Base-by-base conservation (phyloP, 306 rosid species). In the Abrus pulchellus region DNA sequence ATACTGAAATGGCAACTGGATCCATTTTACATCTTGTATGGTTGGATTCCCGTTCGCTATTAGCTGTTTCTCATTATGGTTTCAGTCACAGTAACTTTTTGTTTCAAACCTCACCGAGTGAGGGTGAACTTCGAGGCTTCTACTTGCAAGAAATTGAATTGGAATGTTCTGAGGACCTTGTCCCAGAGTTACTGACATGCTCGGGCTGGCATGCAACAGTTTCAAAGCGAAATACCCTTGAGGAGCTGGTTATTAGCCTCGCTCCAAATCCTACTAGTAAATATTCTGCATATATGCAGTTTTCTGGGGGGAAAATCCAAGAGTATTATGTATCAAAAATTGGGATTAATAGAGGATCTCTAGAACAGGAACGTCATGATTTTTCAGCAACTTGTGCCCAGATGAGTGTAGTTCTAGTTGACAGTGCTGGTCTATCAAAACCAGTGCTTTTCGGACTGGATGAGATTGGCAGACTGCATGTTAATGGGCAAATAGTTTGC, bases 121-220 rank as follows among this genome's bases (percentile, higher is more conserved):
- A 82, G 55, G 91, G 81, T 55, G 85, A 69, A 47, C 83, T 80
- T 76, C 82, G 6, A 14, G 94, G 97, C 59, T 93, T 87, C 85
- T 86, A 79, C 84, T 79, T 92, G 84, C 93, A 82, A 84, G 99
- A 95, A 85, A 85, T 95, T 77, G 97, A 88, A 82, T 83, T 95
- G 76, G 74, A 80, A 72, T 93, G 97, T 60, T 88, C 92, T 6
- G 93, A 92, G 86, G 91, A 92, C 89, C 80, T 82, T 50, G 90
- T 80, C 80, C 90, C 90, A 36, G 98, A 89, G 57, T 83, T 85
- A 75, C 86, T 88, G 75, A 88, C 97, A 0, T 89, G 91, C 88
- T 90, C 99, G 6, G 97, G 98, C 52, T 95, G 97, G 96, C 83
- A 87, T 82, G 94, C 96, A 68, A 88, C 87, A 80, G 76, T 93